phyloP scores from a whole-genome alignment of 129 eudicot genomes.

The Gnaphalium uliginosum region DNA sequence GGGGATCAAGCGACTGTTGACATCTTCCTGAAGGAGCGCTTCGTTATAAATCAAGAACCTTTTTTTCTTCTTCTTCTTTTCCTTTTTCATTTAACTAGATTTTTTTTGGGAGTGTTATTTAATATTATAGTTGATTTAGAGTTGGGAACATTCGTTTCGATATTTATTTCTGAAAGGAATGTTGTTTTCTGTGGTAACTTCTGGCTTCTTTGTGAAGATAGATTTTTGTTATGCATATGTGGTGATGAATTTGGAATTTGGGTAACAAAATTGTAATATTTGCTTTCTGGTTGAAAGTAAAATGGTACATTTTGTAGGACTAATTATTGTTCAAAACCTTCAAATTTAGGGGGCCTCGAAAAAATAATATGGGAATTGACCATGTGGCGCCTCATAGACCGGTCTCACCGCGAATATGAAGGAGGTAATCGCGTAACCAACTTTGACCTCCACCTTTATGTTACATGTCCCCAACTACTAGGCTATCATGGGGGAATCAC shows the following conservation, averaged over 20 bases:
- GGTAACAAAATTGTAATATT: background rate
- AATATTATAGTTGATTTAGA: background rate
- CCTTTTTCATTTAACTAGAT: background rate
- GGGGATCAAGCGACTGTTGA: constrained; percentile 65
- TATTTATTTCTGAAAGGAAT: constrained; percentile 1
- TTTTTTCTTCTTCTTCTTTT: background rate
- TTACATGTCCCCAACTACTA: no score
- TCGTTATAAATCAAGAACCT: background rate
- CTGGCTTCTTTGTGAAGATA: constrained; percentile 8
- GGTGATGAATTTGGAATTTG: background rate
- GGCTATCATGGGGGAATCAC: no score
- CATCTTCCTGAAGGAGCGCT: constrained; percentile 20
- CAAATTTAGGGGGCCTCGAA: no score
- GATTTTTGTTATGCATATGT: constrained; percentile 10
- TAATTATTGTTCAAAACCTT: no score
- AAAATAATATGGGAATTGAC: no score
- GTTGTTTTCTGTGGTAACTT: constrained; percentile 17
- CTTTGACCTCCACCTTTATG: no score
- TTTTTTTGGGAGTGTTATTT: background rate
- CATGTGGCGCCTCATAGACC: no score
- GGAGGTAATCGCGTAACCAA: no score
- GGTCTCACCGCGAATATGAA: no score
- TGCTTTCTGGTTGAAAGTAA: background rate
- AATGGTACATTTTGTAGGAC: background rate
- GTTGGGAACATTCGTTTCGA: background rate